Conservation (phyloP, 257 asterid species). For the Gardenia jasminoides region DNA sequence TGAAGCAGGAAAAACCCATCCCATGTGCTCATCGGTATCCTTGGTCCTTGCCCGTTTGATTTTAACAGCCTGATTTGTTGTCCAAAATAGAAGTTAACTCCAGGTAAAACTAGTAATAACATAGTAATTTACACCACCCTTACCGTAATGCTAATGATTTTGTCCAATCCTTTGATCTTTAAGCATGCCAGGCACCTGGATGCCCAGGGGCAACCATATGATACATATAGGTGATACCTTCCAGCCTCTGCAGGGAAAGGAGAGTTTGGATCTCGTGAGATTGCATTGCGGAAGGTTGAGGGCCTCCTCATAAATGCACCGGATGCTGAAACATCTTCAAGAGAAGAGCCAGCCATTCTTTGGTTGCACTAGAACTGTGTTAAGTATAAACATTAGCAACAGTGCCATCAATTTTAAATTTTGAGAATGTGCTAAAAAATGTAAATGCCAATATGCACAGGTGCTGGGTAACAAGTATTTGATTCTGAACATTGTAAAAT, state of each 20-base stretch:
- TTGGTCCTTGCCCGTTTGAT: conserved; percentile 84
- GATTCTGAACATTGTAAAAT: too few relatives aligned
- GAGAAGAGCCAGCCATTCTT: conserved; percentile 72
- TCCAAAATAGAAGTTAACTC: not conserved
- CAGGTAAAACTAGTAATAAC: not conserved
- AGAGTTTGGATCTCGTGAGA: conserved; percentile 65
- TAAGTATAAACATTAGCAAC: not conserved
- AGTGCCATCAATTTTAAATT: not conserved
- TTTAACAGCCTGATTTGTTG: conserved; percentile 61
- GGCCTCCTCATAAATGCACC: conserved; percentile 85
- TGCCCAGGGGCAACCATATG: conserved; percentile 98
- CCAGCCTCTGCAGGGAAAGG: conserved; percentile 77
- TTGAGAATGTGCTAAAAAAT: not conserved
- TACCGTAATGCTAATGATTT: conserved; percentile 71
- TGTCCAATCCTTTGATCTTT: conserved; percentile 82
- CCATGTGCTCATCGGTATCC: conserved; percentile 81
- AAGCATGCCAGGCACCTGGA: conserved; percentile 85
- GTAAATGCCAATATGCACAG: not conserved
- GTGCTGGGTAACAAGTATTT: too few relatives aligned
- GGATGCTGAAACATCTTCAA: conserved; percentile 67
- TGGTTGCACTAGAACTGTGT: conserved; percentile 26
- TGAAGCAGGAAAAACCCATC: conserved; percentile 33
- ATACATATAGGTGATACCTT: conserved; percentile 81
- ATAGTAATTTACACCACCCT: not conserved
- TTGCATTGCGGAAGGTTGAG: conserved; percentile 62